These are phyloP conservation scores for Buxus sempervirens DNA, from an alignment of 164 flowering plant species.

Conservation along the genomic window DNA sequence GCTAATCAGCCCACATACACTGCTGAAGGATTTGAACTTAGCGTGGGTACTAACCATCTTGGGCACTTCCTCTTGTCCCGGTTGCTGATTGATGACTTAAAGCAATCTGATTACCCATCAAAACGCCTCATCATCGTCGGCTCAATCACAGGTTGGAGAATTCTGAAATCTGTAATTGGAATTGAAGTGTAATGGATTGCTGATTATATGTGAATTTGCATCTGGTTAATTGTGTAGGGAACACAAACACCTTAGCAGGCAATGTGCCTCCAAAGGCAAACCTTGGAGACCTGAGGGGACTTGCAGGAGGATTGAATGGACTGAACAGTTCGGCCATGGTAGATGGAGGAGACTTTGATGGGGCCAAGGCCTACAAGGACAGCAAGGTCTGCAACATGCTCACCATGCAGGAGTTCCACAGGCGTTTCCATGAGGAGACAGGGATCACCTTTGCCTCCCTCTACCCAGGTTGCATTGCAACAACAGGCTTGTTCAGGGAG, in stretches of 20 bases:
- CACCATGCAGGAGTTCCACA: slow-evolving; percentile 98
- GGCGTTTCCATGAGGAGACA: slow-evolving; percentile 90
- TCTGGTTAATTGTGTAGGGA: slow-evolving; percentile 41
- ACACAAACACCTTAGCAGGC: slow-evolving; percentile 96
- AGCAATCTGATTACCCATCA: slow-evolving; percentile 84
- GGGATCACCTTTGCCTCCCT: slow-evolving; percentile 91
- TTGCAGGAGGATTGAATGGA: slow-evolving; percentile 81
- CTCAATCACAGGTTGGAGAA: slow-evolving; percentile 72
- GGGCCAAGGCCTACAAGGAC: slow-evolving; percentile 99
- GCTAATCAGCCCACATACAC: slow-evolving; percentile 89
- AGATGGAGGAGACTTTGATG: slow-evolving; percentile 92
- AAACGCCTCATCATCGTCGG: slow-evolving; percentile 91
- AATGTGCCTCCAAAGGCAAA: slow-evolving; percentile 99
- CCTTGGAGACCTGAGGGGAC: slow-evolving; percentile 93
- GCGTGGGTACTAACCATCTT: slow-evolving; percentile 93
- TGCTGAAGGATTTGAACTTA: slow-evolving; percentile 93
- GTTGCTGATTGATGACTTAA: slow-evolving; percentile 72
- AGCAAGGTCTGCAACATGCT: slow-evolving; percentile 99
- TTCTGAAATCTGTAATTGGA: too few relatives aligned
- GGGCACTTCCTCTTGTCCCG: slow-evolving; percentile 91
- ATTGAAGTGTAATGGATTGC: too few relatives aligned
- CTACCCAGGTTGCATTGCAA: slow-evolving; percentile 98
- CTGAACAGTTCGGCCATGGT: slow-evolving; percentile 85
- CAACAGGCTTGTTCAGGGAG: slow-evolving; percentile 86
- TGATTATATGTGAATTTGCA: neutral